Evolutionary conservation across 2,329 filamentous ascomycete genomes (phyloP).

Genomic region (Aspergillus udagawae): DNA sequence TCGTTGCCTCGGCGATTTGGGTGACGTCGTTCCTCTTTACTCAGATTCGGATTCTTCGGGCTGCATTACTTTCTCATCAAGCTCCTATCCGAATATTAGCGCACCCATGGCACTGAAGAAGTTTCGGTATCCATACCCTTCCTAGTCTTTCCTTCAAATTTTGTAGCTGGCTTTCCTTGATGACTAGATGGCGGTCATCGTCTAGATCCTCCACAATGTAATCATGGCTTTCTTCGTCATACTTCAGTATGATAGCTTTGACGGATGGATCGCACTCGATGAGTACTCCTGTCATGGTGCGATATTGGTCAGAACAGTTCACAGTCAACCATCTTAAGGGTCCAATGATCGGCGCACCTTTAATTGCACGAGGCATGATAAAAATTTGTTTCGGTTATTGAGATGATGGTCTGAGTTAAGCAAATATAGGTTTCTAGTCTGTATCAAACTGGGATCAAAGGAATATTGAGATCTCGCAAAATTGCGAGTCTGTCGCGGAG

Average conservation of each 20-base stretch:
- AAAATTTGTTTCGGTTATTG: not conserved
- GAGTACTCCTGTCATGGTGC: slow-evolving; percentile 34
- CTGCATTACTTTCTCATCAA: slow-evolving; percentile 46
- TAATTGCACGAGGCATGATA: slow-evolving; percentile 40
- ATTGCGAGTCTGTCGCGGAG: not conserved
- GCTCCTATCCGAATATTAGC: slow-evolving; percentile 32
- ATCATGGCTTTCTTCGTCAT: slow-evolving; percentile 45
- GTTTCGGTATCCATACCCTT: slow-evolving; percentile 26
- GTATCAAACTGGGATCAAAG: not conserved
- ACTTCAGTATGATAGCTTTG: slow-evolving; percentile 47
- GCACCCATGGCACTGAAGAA: not conserved
- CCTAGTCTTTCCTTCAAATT: slow-evolving; percentile 41
- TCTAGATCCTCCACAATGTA: slow-evolving; percentile 48
- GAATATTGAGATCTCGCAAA: not conserved
- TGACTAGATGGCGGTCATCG: slow-evolving; percentile 43
- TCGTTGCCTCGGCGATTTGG: not conserved
- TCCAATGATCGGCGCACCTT: slow-evolving; percentile 24
- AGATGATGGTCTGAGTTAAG: not conserved
- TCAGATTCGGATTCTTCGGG: slow-evolving; percentile 45
- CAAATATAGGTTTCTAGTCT: not conserved
- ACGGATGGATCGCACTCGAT: slow-evolving; percentile 48
- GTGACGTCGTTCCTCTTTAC: slow-evolving; percentile 11
- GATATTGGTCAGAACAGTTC: slow-evolving; percentile 1
- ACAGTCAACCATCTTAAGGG: not conserved
- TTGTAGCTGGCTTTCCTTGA: slow-evolving; percentile 44